These are phyloP conservation scores for Graphilbum ipis-grandicollis DNA, from an alignment of 2,329 filamentous ascomycete species.

Conservation along the genomic window DNA sequence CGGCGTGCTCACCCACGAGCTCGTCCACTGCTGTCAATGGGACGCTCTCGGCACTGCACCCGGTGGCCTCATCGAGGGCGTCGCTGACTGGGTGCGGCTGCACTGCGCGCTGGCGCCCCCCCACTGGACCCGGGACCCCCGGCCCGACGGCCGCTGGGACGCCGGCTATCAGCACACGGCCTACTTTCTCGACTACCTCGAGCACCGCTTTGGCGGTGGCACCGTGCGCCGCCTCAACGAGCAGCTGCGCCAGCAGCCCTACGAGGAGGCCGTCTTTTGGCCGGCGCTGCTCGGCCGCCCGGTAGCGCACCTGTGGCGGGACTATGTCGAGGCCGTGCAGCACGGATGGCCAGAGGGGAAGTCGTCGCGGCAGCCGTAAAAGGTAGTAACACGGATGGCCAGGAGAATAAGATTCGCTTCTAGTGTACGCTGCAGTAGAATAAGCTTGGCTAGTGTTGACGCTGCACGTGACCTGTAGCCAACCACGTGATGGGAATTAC, in stretches of 20 bases:
- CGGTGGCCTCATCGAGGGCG: conserved; percentile 71
- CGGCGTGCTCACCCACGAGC: conserved; percentile 78
- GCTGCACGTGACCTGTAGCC: neutral
- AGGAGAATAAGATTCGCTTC: no score
- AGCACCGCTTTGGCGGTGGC: conserved; percentile 42
- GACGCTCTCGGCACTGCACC: conserved; percentile 45
- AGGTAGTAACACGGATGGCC: no score
- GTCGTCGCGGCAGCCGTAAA: no score
- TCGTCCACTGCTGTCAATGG: conserved; percentile 90
- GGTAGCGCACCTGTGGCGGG: conserved; percentile 55
- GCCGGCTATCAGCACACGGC: conserved; percentile 79
- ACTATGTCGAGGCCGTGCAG: conserved; percentile 36
- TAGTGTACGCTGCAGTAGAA: no score
- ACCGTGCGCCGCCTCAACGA: conserved; percentile 50
- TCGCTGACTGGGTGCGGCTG: conserved; percentile 84
- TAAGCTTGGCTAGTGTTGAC: no score
- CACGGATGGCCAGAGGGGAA: conserved; percentile 3
- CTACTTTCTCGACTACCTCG: conserved; percentile 79
- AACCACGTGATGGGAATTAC: conserved; percentile 12
- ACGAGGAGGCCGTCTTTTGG: conserved; percentile 53
- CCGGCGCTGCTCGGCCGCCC: conserved; percentile 44
- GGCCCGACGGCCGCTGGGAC: conserved; percentile 50
- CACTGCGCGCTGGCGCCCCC: conserved; percentile 56
- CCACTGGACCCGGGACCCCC: conserved; percentile 55
- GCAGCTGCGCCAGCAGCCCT: conserved; percentile 41